Base-by-base conservation (phyloP, 2,329 filamentous ascomycete genomes). In the Helminthosporium solani region DNA sequence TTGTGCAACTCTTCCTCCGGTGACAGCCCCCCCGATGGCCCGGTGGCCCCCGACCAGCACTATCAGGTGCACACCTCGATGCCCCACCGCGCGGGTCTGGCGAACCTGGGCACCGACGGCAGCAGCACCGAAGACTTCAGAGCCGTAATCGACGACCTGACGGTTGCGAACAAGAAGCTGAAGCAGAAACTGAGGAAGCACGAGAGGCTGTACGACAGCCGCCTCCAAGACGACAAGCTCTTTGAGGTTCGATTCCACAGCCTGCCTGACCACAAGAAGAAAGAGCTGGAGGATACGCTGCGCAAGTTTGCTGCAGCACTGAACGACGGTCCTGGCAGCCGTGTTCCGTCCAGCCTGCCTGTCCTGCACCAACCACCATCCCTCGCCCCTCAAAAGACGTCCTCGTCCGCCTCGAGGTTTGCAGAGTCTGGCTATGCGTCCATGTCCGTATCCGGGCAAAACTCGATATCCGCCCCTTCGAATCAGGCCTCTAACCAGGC, bases 81-180 rank as follows among this genome's bases (percentile, higher is more conserved):
- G 33, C 62, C 60, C 4, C 59, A 65, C 42, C 63, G 64, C 18
- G 56, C 58, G 12, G 54, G 48, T 15, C 31, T 80, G 69, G 16
- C 81, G 71, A 61, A 58, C 9, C 31, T 68, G 8, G 65, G 57
- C 34, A 72, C 69, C 6, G 72, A 73, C 36, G 75, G 73, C 23
- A 88, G 82, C 61, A 85, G 84, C 40, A 83, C 81, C 21, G 87
- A 88, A 46, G 88, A 91, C 45, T 91, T 84, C 49, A 79, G 89
- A 37, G 86, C 86, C 54, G 88, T 95, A 14, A 95, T 95, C 38
- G 89, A 95, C 59, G 90, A 95, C 63, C 70, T 95, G 47, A 95
- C 89, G 0, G 75, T 95, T 20, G 86, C 90, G 63, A 95, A 94
- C 64, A 88, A 89, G 65, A 85, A 83, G 41, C 68, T 95, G 50